Conservation (phyloP, 2,329 filamentous ascomycete species). For the Talaromyces sp. region DNA sequence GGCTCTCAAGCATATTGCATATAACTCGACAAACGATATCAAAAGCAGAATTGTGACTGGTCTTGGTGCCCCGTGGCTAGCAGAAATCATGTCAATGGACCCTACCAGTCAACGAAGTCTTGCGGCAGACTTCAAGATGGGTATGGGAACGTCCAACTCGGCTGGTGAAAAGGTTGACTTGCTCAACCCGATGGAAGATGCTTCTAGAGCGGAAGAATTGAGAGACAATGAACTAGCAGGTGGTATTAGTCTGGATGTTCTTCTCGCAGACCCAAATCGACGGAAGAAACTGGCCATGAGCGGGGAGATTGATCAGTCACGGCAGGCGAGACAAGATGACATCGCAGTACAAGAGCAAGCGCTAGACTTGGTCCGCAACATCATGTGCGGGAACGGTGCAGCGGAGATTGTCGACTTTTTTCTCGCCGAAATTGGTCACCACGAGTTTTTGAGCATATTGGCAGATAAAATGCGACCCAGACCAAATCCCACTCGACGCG, state of each 20-base stretch:
- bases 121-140: slow-evolving; percentile 36
- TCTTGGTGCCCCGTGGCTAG: slow-evolving; percentile 74
- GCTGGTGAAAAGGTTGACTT: slow-evolving; percentile 59
- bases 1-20: slow-evolving; percentile 87
- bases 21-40: slow-evolving; percentile 65
- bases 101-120: slow-evolving; percentile 28
- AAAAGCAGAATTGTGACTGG: slow-evolving; percentile 76
- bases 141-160: slow-evolving; percentile 58
- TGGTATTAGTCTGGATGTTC: slow-evolving; percentile 27
- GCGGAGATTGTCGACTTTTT: slow-evolving; percentile 79
- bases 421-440: slow-evolving; percentile 70
- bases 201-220: slow-evolving; percentile 29
- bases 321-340: slow-evolving; percentile 71
- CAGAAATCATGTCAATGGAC: slow-evolving; percentile 68
- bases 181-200: slow-evolving; percentile 50
- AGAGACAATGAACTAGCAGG: slow-evolving; percentile 31
- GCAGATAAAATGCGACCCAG: slow-evolving; percentile 68
- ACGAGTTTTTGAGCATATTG: slow-evolving; percentile 76
- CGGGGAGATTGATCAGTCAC: slow-evolving; percentile 64
- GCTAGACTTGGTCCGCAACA: slow-evolving; percentile 82
- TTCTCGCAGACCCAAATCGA: slow-evolving; percentile 39
- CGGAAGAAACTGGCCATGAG: slow-evolving; percentile 50
- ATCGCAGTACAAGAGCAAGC: slow-evolving; percentile 86
- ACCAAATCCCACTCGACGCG: slow-evolving; percentile 31
- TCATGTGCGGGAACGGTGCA: slow-evolving; percentile 66